These are phyloP conservation scores for Clavispora carvajalis DNA, from an alignment of 805 yeast genomes.

Conservation along the genomic window DNA sequence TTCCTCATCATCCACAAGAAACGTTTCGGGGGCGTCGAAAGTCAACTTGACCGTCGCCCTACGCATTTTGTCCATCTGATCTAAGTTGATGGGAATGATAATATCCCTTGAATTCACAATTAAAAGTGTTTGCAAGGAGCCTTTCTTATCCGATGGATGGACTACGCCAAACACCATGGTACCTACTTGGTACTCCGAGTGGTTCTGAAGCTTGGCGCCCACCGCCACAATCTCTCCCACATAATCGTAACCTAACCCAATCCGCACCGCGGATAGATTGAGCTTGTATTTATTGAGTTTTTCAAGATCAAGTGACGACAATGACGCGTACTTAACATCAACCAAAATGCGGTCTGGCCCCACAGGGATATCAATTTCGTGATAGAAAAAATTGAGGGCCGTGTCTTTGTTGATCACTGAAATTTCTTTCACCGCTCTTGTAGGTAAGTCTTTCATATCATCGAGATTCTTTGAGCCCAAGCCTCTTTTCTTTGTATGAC, in stretches of 20 bases:
- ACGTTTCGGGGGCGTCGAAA: slow-evolving; percentile 6
- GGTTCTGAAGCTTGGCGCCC: slow-evolving; percentile 39
- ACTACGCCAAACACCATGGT: slow-evolving; percentile 62
- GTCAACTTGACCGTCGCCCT: slow-evolving; percentile 21
- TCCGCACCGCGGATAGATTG: slow-evolving; percentile 48
- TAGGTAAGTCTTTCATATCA: slow-evolving; percentile 47
- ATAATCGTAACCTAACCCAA: slow-evolving; percentile 69
- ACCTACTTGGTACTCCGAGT: slow-evolving; percentile 41
- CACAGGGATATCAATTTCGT: slow-evolving; percentile 45
- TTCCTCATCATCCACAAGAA: slow-evolving; percentile 7
- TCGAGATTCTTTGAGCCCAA: slow-evolving; percentile 24
- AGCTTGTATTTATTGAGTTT: slow-evolving; percentile 50
- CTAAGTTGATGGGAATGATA: slow-evolving; percentile 24
- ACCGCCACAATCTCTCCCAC: slow-evolving; percentile 54
- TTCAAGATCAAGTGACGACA: slow-evolving; percentile 63
- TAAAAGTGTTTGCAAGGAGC: slow-evolving; percentile 55
- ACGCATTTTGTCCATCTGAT: slow-evolving; percentile 16
- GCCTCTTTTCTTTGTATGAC: background rate
- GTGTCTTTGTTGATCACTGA: slow-evolving; percentile 38
- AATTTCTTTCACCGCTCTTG: slow-evolving; percentile 37
- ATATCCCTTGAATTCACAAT: slow-evolving; percentile 44
- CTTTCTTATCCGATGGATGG: slow-evolving; percentile 47
- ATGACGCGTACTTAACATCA: slow-evolving; percentile 52
- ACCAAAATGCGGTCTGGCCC: slow-evolving; percentile 47
- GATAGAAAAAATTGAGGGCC: slow-evolving; percentile 49